Percentiles rank a stretch among this genome's conserved stretches.
Evolutionary conservation across 176 grass and related monocot species (phyloP).

Genomic region (Eleusine coracana): DNA sequence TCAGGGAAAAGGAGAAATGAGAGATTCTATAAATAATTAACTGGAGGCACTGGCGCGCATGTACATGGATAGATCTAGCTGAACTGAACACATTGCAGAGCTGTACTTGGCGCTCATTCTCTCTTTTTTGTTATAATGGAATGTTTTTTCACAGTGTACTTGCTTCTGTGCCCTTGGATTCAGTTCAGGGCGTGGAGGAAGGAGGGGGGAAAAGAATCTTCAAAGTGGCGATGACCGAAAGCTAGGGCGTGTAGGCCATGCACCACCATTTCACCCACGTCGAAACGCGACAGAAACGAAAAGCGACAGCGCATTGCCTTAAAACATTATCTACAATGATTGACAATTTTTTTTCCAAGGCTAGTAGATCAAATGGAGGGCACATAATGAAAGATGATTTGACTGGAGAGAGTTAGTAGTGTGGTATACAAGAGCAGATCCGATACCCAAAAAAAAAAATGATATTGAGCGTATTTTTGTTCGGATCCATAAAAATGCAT

Average conservation of each 20-base stretch:
- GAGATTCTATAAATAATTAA: background rate
- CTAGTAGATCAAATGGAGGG: background rate
- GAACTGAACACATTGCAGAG: slow-evolving; percentile 20
- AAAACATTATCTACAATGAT: background rate
- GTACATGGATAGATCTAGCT: slow-evolving; percentile 20
- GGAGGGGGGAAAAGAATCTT: slow-evolving; percentile 27
- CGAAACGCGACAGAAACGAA: slow-evolving; percentile 25
- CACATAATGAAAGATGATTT: slow-evolving; percentile 10
- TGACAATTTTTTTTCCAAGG: background rate
- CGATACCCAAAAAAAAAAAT: no score
- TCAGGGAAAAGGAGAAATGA: background rate
- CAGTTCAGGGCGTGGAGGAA: slow-evolving; percentile 36
- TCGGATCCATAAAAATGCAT: no score
- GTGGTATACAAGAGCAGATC: no score
- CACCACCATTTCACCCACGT: slow-evolving; percentile 50
- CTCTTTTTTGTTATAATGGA: slow-evolving; percentile 41
- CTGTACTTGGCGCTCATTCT: slow-evolving; percentile 14
- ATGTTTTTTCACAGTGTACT: slow-evolving; percentile 58
- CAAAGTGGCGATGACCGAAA: slow-evolving; percentile 33
- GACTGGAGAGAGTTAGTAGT: background rate
- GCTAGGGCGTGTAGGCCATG: slow-evolving; percentile 39
- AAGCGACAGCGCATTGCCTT: slow-evolving; percentile 18
- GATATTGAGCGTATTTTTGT: no score
- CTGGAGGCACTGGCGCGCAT: slow-evolving; percentile 14
- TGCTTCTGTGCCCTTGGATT: slow-evolving; percentile 43